Evolutionary conservation across 1,284 basidiomycete genomes (phyloP), one percentile per base, ranked within the genome.

Genomic region (Fomitopsis pinicola): DNA sequence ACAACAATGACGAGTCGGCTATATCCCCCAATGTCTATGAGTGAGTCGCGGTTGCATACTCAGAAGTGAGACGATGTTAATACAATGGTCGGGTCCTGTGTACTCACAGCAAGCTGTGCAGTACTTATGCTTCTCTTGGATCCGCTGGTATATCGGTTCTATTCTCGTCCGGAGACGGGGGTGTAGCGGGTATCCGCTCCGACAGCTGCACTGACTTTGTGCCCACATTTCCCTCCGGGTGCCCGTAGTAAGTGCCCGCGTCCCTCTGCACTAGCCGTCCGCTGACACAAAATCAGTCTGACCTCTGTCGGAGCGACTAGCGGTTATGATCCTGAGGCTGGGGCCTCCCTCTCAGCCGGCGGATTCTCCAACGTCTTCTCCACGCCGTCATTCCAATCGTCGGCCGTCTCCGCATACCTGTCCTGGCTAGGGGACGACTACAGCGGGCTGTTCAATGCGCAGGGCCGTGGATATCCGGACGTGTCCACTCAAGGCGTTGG

Each of bases 151-250:
- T 79, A 14, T 85, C 82, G n/a, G 76, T 87, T 30, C 77, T 91
- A 66, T 89, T 87, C 75, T 82, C 85, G 19, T 86, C 84, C 58
- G 89, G 89, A 58, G 89, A 87, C 65, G 73, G 69, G 56, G 88
- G 88, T 61, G 89, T 91, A 19, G 83, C 87, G 22, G 82, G 77
- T n/a, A 84, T 85, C n/a, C 74, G 81, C 17, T 82, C 82, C 5
- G 30, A 8, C 5, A 80, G 78, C 59, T 78, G 66, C 57, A 68
- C 69, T 22, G 71, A 76, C 10, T 92, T 92, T 80, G 80, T 88
- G 60, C 88, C 89, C 12, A 77, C 72, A 0, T 92, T 92, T 81
- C 90, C 89, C 17, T 78, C 83, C 17, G 75, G 74, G 26, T 83
- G 86, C 85, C 63, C 82, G 78, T 60, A 80, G 86, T 85, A 73